Conservation (phyloP, 2,329 filamentous ascomycete genomes). For the Magnaporthiopsis incrustans region DNA sequence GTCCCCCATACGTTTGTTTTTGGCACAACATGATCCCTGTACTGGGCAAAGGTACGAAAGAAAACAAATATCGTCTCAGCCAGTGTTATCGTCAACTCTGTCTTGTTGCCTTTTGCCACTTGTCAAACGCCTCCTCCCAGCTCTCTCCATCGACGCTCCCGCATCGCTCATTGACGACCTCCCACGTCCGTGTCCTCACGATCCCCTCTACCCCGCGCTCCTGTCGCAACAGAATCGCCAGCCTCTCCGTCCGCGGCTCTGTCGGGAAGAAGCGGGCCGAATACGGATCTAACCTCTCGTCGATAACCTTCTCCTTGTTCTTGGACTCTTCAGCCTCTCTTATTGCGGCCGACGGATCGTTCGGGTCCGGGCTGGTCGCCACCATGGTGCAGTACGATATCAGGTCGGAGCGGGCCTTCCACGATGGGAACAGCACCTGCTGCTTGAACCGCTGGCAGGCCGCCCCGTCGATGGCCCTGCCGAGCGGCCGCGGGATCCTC, state of each 20-base stretch:
- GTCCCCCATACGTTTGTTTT: too few relatives aligned
- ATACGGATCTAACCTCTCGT: slow-evolving; percentile 90
- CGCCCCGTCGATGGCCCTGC: slow-evolving; percentile 46
- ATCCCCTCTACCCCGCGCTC: slow-evolving; percentile 73
- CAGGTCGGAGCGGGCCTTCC: slow-evolving; percentile 76
- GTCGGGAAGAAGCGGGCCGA: slow-evolving; percentile 71
- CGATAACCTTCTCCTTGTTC: slow-evolving; percentile 65
- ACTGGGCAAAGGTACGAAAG: too few relatives aligned
- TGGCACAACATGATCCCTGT: too few relatives aligned
- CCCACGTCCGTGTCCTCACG: slow-evolving; percentile 76
- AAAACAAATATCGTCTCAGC: too few relatives aligned
- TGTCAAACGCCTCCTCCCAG: slow-evolving; percentile 58
- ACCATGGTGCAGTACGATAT: slow-evolving; percentile 85
- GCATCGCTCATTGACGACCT: slow-evolving; percentile 68
- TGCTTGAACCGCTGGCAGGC: slow-evolving; percentile 69
- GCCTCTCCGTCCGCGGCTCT: slow-evolving; percentile 71
- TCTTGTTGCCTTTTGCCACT: slow-evolving; percentile 41
- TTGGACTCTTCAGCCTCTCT: slow-evolving; percentile 62
- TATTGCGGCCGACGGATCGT: slow-evolving; percentile 69
- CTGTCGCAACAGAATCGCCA: slow-evolving; percentile 66
- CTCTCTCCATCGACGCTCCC: slow-evolving; percentile 40
- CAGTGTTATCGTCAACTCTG: slow-evolving; percentile 10
- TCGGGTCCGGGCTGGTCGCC: slow-evolving; percentile 76
- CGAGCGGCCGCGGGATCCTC: slow-evolving; percentile 39
- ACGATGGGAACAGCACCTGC: slow-evolving; percentile 75